A percentile compares a stretch with the other conserved stretches of the same genome.
These are phyloP conservation scores for Paramyrothecium sp. DNA, from an alignment of 2,329 filamentous ascomycete genomes.

Conservation along the genomic window DNA sequence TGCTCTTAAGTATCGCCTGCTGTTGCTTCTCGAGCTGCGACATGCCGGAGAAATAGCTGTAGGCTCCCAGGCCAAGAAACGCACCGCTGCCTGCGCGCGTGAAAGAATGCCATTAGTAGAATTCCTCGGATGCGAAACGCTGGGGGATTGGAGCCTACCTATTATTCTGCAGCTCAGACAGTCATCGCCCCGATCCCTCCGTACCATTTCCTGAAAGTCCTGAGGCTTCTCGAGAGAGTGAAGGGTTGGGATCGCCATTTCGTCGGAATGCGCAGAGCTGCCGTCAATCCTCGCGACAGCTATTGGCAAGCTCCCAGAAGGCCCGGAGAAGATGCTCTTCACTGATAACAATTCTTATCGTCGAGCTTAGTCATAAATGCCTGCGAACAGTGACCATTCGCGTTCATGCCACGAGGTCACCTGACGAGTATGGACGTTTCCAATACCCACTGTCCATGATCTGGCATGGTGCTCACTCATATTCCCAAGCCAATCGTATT, in stretches of 20 bases:
- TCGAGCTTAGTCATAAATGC: constrained; percentile 31
- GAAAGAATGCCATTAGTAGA: too few species aligned
- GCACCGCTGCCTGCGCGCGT: constrained; percentile 62
- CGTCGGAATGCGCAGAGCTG: not conserved
- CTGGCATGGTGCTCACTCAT: too few species aligned
- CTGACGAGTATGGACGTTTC: constrained; percentile 7
- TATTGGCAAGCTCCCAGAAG: not conserved
- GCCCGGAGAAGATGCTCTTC: not conserved
- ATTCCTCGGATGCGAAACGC: constrained; percentile 1
- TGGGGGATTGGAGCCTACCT: constrained; percentile 48
- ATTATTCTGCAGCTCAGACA: constrained; percentile 70
- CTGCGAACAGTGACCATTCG: constrained; percentile 8
- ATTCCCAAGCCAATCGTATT: too few species aligned
- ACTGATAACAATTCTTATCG: constrained; percentile 4
- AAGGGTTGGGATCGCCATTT: constrained; percentile 34
- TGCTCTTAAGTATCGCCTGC: constrained; percentile 64
- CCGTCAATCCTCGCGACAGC: constrained; percentile 13
- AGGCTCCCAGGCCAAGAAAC: constrained; percentile 72
- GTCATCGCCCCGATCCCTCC: constrained; percentile 58
- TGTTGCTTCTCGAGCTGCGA: constrained; percentile 67
- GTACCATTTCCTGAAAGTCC: constrained; percentile 57
- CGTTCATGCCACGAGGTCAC: constrained; percentile 5
- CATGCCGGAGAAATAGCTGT: constrained; percentile 76
- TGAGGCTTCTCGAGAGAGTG: constrained; percentile 59
- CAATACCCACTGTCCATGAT: too few species aligned